Evolutionary conservation across 345 rosid species (phyloP), one percentile per base, ranked within the genome.

Genomic region (Brassica rapa): DNA sequence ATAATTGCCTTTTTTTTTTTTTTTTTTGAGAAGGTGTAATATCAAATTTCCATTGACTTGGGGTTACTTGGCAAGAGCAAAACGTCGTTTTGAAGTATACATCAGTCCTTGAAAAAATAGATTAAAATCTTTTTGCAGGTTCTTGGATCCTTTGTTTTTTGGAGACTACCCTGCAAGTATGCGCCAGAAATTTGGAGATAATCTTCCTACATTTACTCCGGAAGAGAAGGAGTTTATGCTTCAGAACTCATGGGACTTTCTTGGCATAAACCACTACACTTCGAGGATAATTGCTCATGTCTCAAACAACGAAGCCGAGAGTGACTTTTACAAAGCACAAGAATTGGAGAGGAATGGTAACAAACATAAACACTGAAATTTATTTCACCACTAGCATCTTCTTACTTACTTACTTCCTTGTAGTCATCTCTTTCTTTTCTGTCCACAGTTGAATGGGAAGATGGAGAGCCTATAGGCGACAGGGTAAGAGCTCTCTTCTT

Each of bases 231-330:
- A 82, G 63, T 61, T 72, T 51, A 73, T 92, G 82, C 86, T 90
- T 62, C 72, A 82, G 37, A 87, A 84, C 81, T 77, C 92, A 3
- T 67, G 88, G 78, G 97, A 92, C 84, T 94, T 92, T 82, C 71
- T 94, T 76, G 97, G 98, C 68, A 80, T 94, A 49, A 92, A 94
- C 85, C 95, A 94, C 65, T 94, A 94, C 67, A 90, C 98, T 35
- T 70, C 98, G 25, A 90, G 97, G 84, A 84, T 92, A 55, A 84
- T 92, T 62, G 83, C 89, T 84, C 86, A 94, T 81, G 81, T 62
- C 30, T 56, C 84, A 5, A 85, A 83, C 30, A 39, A 43, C 67
- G 74, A 74, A 15, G 92, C 84, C 51, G 89, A 87, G 72, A 60
- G 83, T 66, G 66, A 71, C 71, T 89, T 33, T 84, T 87, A 87